Evolutionary conservation across 768 basidiomycete species (phyloP), one percentile per base, ranked within the genome.

Genomic region (Amanita subjunquillea): DNA sequence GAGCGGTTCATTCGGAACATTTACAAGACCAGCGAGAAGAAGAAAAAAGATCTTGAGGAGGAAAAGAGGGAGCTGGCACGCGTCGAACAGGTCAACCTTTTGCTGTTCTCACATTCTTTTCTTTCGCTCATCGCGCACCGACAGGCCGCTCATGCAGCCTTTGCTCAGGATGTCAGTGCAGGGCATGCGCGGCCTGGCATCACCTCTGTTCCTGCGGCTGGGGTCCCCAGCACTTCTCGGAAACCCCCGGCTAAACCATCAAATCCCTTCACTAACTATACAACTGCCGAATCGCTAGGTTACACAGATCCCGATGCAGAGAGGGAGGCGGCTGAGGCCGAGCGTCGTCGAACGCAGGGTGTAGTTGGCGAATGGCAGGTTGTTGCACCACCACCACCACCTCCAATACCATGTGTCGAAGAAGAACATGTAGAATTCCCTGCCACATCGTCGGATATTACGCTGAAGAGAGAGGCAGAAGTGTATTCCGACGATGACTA

Each of bases 1-100:
- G 95, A 99, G 61, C 78, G 94, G 15, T 96, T 86, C 68, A 87
- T 98, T 53, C 76, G 93, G 22, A 83, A 87, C 37, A 77, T 98
- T 40, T 99, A 98, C 79, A 97, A 97, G 73, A 69, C 79, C 3
- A 91, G 95, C 2, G 90, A 90, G 67, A 90, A 88, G 70, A 82
- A 81, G 55, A 88, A 87, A 74, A 84, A 84, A 64, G 87, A 92
- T 54, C 69, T 71, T 39, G 90, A 90, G 58, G 88, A 94, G 63
- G 92, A 94, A 69, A 83, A 80, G 62, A 69, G 83, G 55, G 91
- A 96, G 65, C 91, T 99, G 79, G 83, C 74, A 7, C 68, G 82
- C 53, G 83, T 99, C 51, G 91, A 96, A 59, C 80, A 78, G 72
- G 95, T 87, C 51, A 10, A 74, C 60, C 32, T 15, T 15, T 34